Percentiles rank a stretch among this genome's conserved stretches.
Conservation (phyloP, 352 stramenopile species). For the Globisporangium paddicum region DNA sequence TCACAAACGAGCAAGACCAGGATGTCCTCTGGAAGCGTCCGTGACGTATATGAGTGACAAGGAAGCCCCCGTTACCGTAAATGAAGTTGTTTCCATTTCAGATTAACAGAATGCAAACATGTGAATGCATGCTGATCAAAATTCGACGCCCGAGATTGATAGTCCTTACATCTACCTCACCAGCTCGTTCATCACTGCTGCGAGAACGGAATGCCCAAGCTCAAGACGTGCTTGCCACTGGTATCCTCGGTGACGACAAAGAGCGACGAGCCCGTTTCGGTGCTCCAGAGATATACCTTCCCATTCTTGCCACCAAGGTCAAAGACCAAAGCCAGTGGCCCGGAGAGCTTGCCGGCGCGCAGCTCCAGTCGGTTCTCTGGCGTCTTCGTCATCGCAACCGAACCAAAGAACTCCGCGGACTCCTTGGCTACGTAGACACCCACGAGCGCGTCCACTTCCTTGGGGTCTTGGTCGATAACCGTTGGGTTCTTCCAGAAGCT, state of each 20-base stretch:
- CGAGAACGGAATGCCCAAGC: slow-evolving; percentile 1
- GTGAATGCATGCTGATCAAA: too few species aligned
- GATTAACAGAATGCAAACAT: too few species aligned
- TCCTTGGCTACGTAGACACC: slow-evolving; percentile 36
- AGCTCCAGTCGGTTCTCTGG: neutral
- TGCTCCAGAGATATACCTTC: neutral
- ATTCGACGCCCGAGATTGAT: too few species aligned
- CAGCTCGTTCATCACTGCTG: neutral
- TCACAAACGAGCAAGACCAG: too few species aligned
- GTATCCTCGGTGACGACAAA: neutral
- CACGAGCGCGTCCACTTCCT: slow-evolving; percentile 26
- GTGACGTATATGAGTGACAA: too few species aligned
- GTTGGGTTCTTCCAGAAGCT: slow-evolving; percentile 41
- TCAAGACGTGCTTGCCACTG: slow-evolving; percentile 1
- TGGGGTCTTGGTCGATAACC: slow-evolving; percentile 17
- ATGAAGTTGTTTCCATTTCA: too few species aligned
- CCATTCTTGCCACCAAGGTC: neutral
- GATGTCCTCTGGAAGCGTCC: too few species aligned
- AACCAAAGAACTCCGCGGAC: slow-evolving; percentile 33
- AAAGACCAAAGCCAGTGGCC: neutral
- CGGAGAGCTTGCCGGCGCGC: neutral
- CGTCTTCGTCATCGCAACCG: slow-evolving; percentile 19
- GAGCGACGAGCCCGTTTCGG: neutral
- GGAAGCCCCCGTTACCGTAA: too few species aligned
- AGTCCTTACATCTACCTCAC: too few species aligned